Evolutionary conservation across 2,329 filamentous ascomycete genomes (phyloP), one percentile per base, ranked within the genome.

Genomic region (Colletotrichum siamense): DNA sequence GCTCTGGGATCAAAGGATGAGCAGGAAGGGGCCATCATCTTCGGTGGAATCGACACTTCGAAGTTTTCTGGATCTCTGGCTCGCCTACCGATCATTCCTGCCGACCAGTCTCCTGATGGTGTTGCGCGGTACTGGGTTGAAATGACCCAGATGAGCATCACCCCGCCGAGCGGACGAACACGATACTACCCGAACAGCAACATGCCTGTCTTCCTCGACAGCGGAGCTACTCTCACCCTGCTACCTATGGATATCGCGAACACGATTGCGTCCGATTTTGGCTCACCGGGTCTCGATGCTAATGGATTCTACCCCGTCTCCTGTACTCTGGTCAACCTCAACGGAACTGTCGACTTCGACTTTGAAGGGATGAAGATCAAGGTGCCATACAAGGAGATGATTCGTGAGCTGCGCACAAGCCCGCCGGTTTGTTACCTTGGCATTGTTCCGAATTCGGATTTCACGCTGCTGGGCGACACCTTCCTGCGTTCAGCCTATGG

Each of bases 161-260:
- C 84, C 4, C 82, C 86, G 6, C 85, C 86, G 4, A 84, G 79
- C 69, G 82, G 83, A 30, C 64, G 80, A 62, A 80, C 78, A 36
- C 82, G 81, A 59, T 79, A 79, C 74, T 77, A 63, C 75, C 69
- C 9, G 61, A 69, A 49, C 39, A 75, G 24, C 88, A 88, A 78
- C 69, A 84, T 88, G 79, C 87, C 91, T 15, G 93, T 94, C 13
- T 92, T 95, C 69, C 88, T 95, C 59, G 94, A 95, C 84, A 94
- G 92, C 30, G 94, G 94, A 8, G 92, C 92, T 28, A 94, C 92
- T 16, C 87, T 95, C 80, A 93, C 91, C 66, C 90, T 95, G 71
- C 86, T 95, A 3, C 94, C 94, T 2, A 84, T 90, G 71, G 81
- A 82, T 24, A 84, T 95, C 36, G 89, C 89, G 57, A 80, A 84